These are phyloP conservation scores for Cercophora newfieldiana DNA, from an alignment of 495 filamentous ascomycete genomes.

Conservation along the genomic window DNA sequence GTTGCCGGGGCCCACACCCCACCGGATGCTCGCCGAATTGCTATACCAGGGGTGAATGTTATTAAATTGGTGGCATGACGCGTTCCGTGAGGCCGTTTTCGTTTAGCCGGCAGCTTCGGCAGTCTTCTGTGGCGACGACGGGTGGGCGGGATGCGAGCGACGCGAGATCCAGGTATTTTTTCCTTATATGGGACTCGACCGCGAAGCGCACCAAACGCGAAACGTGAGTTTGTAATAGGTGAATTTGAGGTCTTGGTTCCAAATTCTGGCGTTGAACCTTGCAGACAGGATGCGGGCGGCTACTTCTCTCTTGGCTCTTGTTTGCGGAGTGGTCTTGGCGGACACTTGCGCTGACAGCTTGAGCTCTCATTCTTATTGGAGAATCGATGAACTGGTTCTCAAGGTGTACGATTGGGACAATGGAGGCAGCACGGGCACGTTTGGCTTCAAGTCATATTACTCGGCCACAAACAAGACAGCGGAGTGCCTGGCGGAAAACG, in stretches of 20 bases:
- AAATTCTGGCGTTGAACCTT: constrained; percentile 15
- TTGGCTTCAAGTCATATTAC: constrained; percentile 29
- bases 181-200: constrained; percentile 9
- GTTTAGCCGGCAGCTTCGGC: constrained; percentile 23
- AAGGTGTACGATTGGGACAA: constrained; percentile 31
- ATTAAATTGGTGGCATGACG: constrained; percentile 19
- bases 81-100: constrained; percentile 15
- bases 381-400: constrained; percentile 26
- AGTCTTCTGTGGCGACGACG: constrained; percentile 13
- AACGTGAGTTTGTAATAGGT: background rate
- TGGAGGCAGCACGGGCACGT: constrained; percentile 27
- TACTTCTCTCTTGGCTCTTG: constrained; percentile 20
- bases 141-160: background rate
- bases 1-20: constrained; percentile 10
- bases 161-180: constrained; percentile 9
- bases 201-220: constrained; percentile 7
- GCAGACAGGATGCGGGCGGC: constrained; percentile 21
- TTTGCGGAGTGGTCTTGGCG: constrained; percentile 20
- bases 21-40: too few species aligned
- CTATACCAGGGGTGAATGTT: constrained; percentile 8
- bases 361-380: constrained; percentile 23
- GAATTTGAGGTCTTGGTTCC: constrained; percentile 8
- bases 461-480: constrained; percentile 29
- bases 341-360: constrained; percentile 24
- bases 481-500: constrained; percentile 25